Conservation (phyloP, 768 basidiomycete species). For the Phaeotremella skinneri region DNA sequence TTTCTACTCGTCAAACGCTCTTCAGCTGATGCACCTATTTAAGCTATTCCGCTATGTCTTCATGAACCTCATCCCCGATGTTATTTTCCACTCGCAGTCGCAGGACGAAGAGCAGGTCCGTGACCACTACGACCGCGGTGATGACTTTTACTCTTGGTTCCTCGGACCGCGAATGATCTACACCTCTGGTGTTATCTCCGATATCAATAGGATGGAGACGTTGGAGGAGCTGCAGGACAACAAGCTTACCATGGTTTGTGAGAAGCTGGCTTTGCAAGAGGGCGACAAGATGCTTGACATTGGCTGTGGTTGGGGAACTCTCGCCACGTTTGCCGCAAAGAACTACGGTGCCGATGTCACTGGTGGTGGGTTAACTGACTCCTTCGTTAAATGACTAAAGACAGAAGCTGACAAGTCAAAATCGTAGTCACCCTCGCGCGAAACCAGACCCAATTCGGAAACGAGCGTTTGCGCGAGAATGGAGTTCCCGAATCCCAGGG, state of each 20-base stretch:
- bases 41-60: slow-evolving; percentile 89
- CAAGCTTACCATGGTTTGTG: slow-evolving; percentile 92
- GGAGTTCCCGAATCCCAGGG: slow-evolving; percentile 71
- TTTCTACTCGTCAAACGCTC: neutral
- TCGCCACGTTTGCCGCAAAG: slow-evolving; percentile 90
- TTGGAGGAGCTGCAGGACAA: slow-evolving; percentile 97
- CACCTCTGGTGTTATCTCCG: slow-evolving; percentile 82
- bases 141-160: slow-evolving; percentile 91
- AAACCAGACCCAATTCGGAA: slow-evolving; percentile 91
- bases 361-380: slow-evolving; percentile 55
- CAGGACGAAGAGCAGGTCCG: slow-evolving; percentile 96
- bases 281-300: slow-evolving; percentile 62
- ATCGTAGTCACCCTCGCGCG: slow-evolving; percentile 73
- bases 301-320: slow-evolving; percentile 87
- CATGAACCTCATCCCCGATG: slow-evolving; percentile 82
- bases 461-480: slow-evolving; percentile 77
- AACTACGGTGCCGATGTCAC: slow-evolving; percentile 96
- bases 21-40: neutral
- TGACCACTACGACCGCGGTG: slow-evolving; percentile 92
- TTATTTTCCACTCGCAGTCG: slow-evolving; percentile 79
- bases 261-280: slow-evolving; percentile 85
- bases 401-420: neutral
- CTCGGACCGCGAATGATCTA: slow-evolving; percentile 65
- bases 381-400: neutral
- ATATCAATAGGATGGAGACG: slow-evolving; percentile 69